These are phyloP conservation scores for Fusarium poae DNA, from an alignment of 2,329 filamentous ascomycete genomes.

Conservation along the genomic window DNA sequence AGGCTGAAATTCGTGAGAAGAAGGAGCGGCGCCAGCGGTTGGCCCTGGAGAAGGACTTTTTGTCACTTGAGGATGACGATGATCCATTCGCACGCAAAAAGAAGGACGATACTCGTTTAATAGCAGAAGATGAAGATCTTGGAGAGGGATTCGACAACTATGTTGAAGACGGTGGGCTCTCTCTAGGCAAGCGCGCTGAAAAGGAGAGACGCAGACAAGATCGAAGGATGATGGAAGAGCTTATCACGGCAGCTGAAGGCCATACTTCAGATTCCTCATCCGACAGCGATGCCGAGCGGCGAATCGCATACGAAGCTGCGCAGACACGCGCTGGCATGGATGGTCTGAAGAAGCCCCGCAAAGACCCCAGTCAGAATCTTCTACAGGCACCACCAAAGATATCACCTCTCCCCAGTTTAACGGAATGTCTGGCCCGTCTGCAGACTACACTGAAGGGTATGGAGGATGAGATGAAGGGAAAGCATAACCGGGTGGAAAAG, in stretches of 20 bases:
- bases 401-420: conserved; percentile 80
- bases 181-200: conserved; percentile 83
- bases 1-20: conserved; percentile 89
- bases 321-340: conserved; percentile 92
- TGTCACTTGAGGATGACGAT: conserved; percentile 73
- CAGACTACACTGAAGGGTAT: conserved; percentile 72
- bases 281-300: conserved; percentile 78
- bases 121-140: conserved; percentile 90
- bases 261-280: conserved; percentile 71
- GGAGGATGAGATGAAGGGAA: conserved; percentile 71
- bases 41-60: conserved; percentile 76
- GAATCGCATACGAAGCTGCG: conserved; percentile 86
- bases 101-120: conserved; percentile 78
- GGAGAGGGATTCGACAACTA: conserved; percentile 95
- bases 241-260: conserved; percentile 84
- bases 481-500: conserved; percentile 73
- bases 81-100: conserved; percentile 63
- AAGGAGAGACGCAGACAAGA: conserved; percentile 75
- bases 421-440: conserved; percentile 74
- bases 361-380: conserved; percentile 54
- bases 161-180: conserved; percentile 84
- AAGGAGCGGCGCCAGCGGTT: conserved; percentile 89
- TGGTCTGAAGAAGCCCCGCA: conserved; percentile 66
- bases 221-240: conserved; percentile 82
- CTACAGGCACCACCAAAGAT: conserved; percentile 78